Evolutionary conservation across 2,329 filamentous ascomycete species (phyloP), one percentile per base, ranked within the genome.

Genomic region (Aspergillus sp.): DNA sequence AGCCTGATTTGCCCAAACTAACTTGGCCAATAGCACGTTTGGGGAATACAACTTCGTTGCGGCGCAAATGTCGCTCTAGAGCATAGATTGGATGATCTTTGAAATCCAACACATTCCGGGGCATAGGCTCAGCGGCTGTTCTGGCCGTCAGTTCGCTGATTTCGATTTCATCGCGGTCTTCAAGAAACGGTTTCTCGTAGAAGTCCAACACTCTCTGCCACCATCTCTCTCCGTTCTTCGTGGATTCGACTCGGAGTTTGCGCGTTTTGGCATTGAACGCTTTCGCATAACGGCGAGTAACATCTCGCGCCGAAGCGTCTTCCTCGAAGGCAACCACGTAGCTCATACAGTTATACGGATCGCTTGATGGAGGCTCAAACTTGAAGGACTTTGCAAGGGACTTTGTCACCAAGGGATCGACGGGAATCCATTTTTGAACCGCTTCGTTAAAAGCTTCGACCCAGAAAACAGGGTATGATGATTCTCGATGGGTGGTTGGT

Each of bases 201-300:
- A 66, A 67, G 31, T 58, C 61, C 68, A 79, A 81, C 49, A 72
- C 81, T 59, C 73, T 77, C 31, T 75, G 74, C 80, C 82, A 85
- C 87, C 87, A 90, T 55, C 68, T 67, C 20, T 79, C 75, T 2
- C 87, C 87, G 47, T 79, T 75, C 50, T 81, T 78, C 1, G 84
- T 87, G 36, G 76, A 79, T 65, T 98, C 95, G 1, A 99, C 84
- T n/a, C 95, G 87, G 59, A 85, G 76, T 64, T 87, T 92, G 22
- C 91, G 85, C 1, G 93, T 96, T 76, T 98, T 98, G 22, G 93
- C 90, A 67, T 92, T 95, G 76, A 90, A 98, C 0, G 89, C 89
- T 74, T 95, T 96, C 1, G 88, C 84, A 71, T 99, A 99, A 16
- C 95, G 86, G 57, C 87, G 84, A 0, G 95, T 99, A 0, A 99